Conservation (phyloP, 2,329 filamentous ascomycete species). For the Colletotrichum costaricense region DNA sequence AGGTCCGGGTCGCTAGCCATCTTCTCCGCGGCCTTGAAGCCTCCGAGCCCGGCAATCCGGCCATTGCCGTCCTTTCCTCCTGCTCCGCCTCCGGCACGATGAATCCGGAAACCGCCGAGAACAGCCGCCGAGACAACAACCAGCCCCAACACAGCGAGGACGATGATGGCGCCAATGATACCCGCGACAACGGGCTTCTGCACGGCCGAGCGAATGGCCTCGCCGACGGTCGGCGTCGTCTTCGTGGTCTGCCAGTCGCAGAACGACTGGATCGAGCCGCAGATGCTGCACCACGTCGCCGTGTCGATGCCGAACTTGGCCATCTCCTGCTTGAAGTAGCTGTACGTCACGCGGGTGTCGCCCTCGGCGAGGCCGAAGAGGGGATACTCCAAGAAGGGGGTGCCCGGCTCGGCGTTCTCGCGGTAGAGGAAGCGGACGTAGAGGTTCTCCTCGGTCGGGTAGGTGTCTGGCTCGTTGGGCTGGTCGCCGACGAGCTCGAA, state of each 20-base stretch:
- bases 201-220: not conserved
- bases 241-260: constrained; percentile 43
- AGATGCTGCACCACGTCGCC: constrained; percentile 57
- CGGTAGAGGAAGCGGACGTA: constrained; percentile 69
- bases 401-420: constrained; percentile 53
- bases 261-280: constrained; percentile 49
- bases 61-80: constrained; percentile 8
- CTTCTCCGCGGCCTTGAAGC: constrained; percentile 59
- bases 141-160: constrained; percentile 49
- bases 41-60: constrained; percentile 42
- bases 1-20: constrained; percentile 57
- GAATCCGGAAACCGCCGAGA: constrained; percentile 48
- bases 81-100: constrained; percentile 29
- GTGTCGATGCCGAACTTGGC: constrained; percentile 46
- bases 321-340: constrained; percentile 52
- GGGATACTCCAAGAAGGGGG: constrained; percentile 49
- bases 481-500: constrained; percentile 71
- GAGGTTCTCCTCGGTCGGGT: constrained; percentile 52
- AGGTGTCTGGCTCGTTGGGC: constrained; percentile 37
- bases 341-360: constrained; percentile 49
- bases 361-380: constrained; percentile 53
- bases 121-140: constrained; percentile 45
- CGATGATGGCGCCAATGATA: constrained; percentile 57
- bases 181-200: constrained; percentile 54
- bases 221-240: not conserved